A percentile compares a stretch with the other conserved stretches of the same genome.
Evolutionary conservation across 2,329 filamentous ascomycete species (phyloP).

Genomic region (Fonsecaea multimorphosa): DNA sequence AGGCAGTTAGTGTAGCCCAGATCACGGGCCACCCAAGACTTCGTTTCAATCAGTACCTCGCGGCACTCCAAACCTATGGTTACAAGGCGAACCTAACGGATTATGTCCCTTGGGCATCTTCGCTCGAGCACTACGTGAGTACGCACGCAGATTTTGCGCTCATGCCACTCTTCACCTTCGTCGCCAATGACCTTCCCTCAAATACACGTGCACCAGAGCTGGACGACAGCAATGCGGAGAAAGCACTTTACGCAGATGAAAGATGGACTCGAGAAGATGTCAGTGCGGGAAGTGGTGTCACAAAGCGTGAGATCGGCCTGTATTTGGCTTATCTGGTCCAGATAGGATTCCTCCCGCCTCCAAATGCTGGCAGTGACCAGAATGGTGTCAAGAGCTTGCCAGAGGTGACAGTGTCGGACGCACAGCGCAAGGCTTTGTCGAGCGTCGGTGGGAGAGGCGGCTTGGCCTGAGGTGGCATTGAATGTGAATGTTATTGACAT

Average conservation of each 20-base stretch:
- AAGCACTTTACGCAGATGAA: constrained; percentile 68
- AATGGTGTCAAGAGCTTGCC: constrained; percentile 50
- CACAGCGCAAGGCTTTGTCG: constrained; percentile 57
- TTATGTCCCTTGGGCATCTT: constrained; percentile 72
- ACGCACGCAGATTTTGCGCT: constrained; percentile 69
- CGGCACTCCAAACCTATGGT: constrained; percentile 72
- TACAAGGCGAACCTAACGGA: constrained; percentile 70
- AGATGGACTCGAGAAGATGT: constrained; percentile 65
- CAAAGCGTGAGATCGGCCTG: constrained; percentile 65
- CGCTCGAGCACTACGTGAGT: constrained; percentile 71
- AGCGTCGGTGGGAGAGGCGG: constrained; percentile 61
- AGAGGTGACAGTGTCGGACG: constrained; percentile 51
- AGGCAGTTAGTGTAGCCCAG: constrained; percentile 69
- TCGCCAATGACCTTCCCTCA: constrained; percentile 70
- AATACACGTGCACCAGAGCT: constrained; percentile 75
- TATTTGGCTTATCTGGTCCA: constrained; percentile 69
- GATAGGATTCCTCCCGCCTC: constrained; percentile 66
- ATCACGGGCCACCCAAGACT: constrained; percentile 81
- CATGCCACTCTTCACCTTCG: constrained; percentile 76
- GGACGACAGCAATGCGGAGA: constrained; percentile 72
- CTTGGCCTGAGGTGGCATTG: constrained; percentile 14
- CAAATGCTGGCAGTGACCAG: constrained; percentile 37
- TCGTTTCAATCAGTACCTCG: constrained; percentile 78
- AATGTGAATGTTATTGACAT: not conserved
- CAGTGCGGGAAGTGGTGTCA: constrained; percentile 63